Percentiles rank a stretch among this genome's conserved stretches.
Evolutionary conservation across 768 basidiomycete species (phyloP).

Genomic region (Cyclocybe cylindracea): DNA sequence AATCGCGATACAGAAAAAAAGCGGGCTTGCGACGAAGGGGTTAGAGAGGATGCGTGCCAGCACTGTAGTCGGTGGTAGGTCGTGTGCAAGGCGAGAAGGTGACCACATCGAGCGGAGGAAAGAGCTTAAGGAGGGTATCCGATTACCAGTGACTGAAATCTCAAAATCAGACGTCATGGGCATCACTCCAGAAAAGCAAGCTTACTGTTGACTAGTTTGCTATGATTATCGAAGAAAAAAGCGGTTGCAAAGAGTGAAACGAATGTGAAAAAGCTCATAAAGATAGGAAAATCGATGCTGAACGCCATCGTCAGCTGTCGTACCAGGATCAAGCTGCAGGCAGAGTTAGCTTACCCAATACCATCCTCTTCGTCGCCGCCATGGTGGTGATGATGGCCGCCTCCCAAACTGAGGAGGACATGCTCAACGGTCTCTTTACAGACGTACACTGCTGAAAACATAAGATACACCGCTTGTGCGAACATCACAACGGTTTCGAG

Average conservation of each 20-base stretch:
- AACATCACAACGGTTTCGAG: conserved; percentile 76
- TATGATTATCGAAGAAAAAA: conserved; percentile 60
- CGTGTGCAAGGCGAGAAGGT: conserved; percentile 30
- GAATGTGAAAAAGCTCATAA: conserved; percentile 56
- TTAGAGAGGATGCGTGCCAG: conserved; percentile 57
- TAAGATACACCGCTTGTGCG: conserved; percentile 88
- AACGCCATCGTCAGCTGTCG: conserved; percentile 25
- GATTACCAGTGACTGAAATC: conserved; percentile 56
- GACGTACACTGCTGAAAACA: conserved; percentile 94
- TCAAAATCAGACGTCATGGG: background rate
- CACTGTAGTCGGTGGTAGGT: conserved; percentile 35
- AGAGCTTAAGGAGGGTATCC: conserved; percentile 53
- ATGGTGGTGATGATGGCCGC: conserved; percentile 64
- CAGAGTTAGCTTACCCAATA: too few relatives aligned
- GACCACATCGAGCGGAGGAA: conserved; percentile 49
- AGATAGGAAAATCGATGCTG: conserved; percentile 70
- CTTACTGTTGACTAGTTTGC: conserved; percentile 65
- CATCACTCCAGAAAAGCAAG: conserved; percentile 9
- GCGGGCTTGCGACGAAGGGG: conserved; percentile 71
- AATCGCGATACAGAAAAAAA: conserved; percentile 57
- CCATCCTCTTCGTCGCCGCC: conserved; percentile 53
- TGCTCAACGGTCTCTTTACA: conserved; percentile 98
- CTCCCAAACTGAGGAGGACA: conserved; percentile 67
- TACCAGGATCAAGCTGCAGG: too few relatives aligned
- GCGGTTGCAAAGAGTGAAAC: conserved; percentile 59